Evolutionary conservation across 192 early-diverging fungal genomes (phyloP).

Genomic region (Backusella morwellensis): DNA sequence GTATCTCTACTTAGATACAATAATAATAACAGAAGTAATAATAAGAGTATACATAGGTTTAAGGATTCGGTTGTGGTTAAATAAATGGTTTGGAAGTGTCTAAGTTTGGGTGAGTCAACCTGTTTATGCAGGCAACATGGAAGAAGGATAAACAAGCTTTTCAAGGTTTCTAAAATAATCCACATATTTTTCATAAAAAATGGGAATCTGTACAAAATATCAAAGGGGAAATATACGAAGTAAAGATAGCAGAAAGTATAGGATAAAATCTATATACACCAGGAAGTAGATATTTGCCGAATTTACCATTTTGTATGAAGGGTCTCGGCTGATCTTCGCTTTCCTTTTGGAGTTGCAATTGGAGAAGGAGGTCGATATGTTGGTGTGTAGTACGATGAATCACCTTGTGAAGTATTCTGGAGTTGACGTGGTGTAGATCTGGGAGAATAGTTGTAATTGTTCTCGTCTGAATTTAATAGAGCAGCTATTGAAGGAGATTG

Average conservation of each 20-base stretch:
- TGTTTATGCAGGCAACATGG: not conserved
- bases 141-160: conserved; percentile 2
- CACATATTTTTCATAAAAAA: conserved; percentile 5
- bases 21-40: not conserved
- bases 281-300: not conserved
- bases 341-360: conserved; percentile 23
- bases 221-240: conserved; percentile 1
- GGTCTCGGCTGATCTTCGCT: conserved; percentile 6
- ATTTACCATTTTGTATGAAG: conserved; percentile 1
- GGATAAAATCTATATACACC: conserved; percentile 8
- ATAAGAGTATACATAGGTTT: not conserved
- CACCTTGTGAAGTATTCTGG: not conserved
- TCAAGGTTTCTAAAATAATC: conserved; percentile 2
- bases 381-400: not conserved
- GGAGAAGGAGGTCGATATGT: conserved; percentile 26
- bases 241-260: not conserved
- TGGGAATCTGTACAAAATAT: not conserved
- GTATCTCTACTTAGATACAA: not conserved
- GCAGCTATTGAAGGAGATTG: conserved; percentile 34
- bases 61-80: not conserved
- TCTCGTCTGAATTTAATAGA: conserved; percentile 14
- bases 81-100: not conserved
- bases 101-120: not conserved
- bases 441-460: not conserved
- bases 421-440: not conserved